These are phyloP conservation scores for Cylindrodendrum hubeiense DNA, from an alignment of 2,329 filamentous ascomycete species.

Conservation along the genomic window DNA sequence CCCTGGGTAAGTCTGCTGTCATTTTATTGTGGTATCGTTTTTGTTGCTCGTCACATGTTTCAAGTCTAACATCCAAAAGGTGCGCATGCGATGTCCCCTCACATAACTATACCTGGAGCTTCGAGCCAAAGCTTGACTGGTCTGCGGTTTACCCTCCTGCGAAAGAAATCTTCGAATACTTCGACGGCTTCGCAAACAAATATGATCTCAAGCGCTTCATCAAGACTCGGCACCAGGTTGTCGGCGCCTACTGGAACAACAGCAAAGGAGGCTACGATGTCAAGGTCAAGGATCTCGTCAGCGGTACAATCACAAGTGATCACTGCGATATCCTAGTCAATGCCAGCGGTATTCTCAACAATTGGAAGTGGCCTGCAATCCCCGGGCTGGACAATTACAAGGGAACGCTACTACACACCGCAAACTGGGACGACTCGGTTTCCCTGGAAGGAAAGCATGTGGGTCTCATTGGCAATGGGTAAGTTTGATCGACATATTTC, in stretches of 20 bases:
- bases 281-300: slow-evolving; percentile 48
- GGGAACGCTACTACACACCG: slow-evolving; percentile 65
- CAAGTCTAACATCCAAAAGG: neutral
- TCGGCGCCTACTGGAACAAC: slow-evolving; percentile 60
- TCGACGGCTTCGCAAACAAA: slow-evolving; percentile 61
- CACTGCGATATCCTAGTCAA: slow-evolving; percentile 62
- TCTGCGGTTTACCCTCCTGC: slow-evolving; percentile 67
- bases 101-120: slow-evolving; percentile 64
- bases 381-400: slow-evolving; percentile 59
- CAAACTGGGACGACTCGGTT: slow-evolving; percentile 61
- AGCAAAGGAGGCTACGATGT: slow-evolving; percentile 56
- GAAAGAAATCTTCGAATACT: slow-evolving; percentile 67
- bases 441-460: slow-evolving; percentile 54
- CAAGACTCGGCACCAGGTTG: slow-evolving; percentile 57
- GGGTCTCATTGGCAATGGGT: slow-evolving; percentile 58
- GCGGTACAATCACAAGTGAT: slow-evolving; percentile 19
- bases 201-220: slow-evolving; percentile 59
- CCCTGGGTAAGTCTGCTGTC: slow-evolving; percentile 53
- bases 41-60: neutral
- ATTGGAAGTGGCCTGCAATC: slow-evolving; percentile 65
- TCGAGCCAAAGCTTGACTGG: slow-evolving; percentile 61
- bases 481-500: neutral
- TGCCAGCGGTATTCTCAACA: slow-evolving; percentile 61
- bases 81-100: slow-evolving; percentile 67
- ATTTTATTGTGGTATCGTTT: neutral